Evolutionary conservation across 768 basidiomycete species (phyloP), one percentile per base, ranked within the genome.

Genomic region (Phaffia australis): DNA sequence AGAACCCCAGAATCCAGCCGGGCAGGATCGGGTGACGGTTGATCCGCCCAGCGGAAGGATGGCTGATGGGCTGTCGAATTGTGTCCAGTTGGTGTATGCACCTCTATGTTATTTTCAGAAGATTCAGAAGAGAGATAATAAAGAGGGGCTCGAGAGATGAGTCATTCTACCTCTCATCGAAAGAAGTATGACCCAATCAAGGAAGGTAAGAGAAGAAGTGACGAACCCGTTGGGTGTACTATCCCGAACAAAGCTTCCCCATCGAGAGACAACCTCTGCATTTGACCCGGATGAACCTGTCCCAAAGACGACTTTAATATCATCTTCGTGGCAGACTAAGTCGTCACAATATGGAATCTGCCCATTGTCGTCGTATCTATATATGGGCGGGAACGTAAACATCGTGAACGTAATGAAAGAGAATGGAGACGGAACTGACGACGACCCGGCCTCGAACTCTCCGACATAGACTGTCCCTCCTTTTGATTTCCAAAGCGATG

Each of bases 281-380:
- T 14, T 0, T 15, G 64, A 51, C 8, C 49, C 30, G 50, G 46
- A 52, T 29, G 21, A 42, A 57, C 30, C 56, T 15, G 42, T 29
- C 2, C 18, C 16, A 42, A 57, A 57, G 25, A 25, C 19, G n/a
- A 66, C 11, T 52, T 47, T 49, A 55, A 67, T 67, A 30, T 67
- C 66, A 18, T 67, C 66, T 18, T 67, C 60, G 29, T 67, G 66
- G 32, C 60, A 61, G 23, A 67, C 66, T 14, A 46, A 29, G 18
- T 46, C 46, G 15, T 16, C 2, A 48, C 66, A 67, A 48, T 54
- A 67, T 0, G 57, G 29, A 42, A 65, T 65, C n/a, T 23, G 32
- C 6, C n/a, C 49, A 23, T 65, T 65, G 50, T 54, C 32, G 0
- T 48, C 56, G 32, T 65, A 65, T 5, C 62, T 63, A 50, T 11